Percentiles rank a stretch among this genome's conserved stretches.
These are phyloP conservation scores for Dalbergia cultrata DNA, from an alignment of 306 rosid species.

Conservation along the genomic window DNA sequence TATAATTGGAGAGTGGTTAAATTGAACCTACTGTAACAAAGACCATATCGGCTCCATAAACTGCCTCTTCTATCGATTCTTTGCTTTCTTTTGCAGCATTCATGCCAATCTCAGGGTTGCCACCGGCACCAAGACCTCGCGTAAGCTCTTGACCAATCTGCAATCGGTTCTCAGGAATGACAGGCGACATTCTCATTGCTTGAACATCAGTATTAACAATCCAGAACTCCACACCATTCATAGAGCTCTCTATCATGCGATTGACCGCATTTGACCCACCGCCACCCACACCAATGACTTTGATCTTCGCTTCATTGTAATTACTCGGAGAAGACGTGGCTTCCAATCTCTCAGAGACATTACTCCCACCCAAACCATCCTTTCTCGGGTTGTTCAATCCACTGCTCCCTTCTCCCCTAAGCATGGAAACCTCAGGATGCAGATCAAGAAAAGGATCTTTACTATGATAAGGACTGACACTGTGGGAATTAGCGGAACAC, in stretches of 20 bases:
- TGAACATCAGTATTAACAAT: conserved; percentile 93
- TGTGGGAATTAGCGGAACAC: conserved; percentile 70
- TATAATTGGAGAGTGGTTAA: conserved; percentile 45
- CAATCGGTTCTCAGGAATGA: conserved; percentile 74
- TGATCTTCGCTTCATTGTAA: conserved; percentile 81
- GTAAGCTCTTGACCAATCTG: conserved; percentile 98
- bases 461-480: conserved; percentile 61
- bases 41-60: conserved; percentile 96
- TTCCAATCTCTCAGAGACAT: conserved; percentile 63
- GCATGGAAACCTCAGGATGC: conserved; percentile 95
- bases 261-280: conserved; percentile 98
- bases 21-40: conserved; percentile 90
- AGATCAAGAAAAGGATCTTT: conserved; percentile 92
- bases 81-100: conserved; percentile 97
- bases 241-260: conserved; percentile 98
- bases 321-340: conserved; percentile 57
- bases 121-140: conserved; percentile 99
- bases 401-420: conserved; percentile 81
- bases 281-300: conserved; percentile 96
- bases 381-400: conserved; percentile 60
- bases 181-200: conserved; percentile 98
- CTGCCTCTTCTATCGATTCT: conserved; percentile 86
- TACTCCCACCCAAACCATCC: conserved; percentile 60
- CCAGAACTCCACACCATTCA: conserved; percentile 98
- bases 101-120: conserved; percentile 99